Evolutionary conservation across 1,139 yeast genomes (phyloP), one percentile per base, ranked within the genome.

Genomic region (Lodderomyces oxycetoniae): DNA sequence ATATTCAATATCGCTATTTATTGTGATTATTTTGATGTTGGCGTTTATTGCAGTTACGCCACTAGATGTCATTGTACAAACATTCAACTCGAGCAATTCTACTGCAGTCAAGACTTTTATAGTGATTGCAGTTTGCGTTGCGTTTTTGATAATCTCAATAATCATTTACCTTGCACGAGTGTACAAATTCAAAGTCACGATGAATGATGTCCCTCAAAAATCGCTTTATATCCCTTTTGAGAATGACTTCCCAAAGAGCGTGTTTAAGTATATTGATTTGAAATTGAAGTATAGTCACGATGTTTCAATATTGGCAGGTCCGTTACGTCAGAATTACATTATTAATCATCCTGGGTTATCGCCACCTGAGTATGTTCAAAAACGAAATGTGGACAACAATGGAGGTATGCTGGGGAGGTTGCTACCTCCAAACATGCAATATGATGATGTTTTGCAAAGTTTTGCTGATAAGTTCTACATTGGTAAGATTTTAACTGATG

Each of bases 141-240:
- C 77, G 3, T 77, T 83, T 41, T 61, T 77, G 1, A 44, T 80
- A 1, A 51, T 71, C 6, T 61, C 77, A 9, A 45, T 76, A 4
- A 41, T 75, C 2, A 54, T 85, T 15, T 69, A 68, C 47, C 58
- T 67, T 36, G 52, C 63, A 43, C 54, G 96, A 39, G 59, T 86
- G n/a, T 64, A 79, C 39, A 71, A 74, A 28, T 68, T 73, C 33
- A 65, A 80, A 38, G 67, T 76, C 29, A 62, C 81, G 17, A 54
- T 88, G 47, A 76, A 77, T 39, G 93, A 82, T 44, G 83, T 88
- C 13, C 96, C 96, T 0, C 67, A 77, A 39, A 63, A 76, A 31
- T 59, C 70, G 7, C 56, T 62, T 15, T 87, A 85, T 52, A 67
- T 87, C 14, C 93, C 95, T 0, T 74, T 78, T 17, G 63, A 70